Evolutionary conservation across 73 alveolate genomes (phyloP).

Genomic region (Paramecium octaurelia): DNA sequence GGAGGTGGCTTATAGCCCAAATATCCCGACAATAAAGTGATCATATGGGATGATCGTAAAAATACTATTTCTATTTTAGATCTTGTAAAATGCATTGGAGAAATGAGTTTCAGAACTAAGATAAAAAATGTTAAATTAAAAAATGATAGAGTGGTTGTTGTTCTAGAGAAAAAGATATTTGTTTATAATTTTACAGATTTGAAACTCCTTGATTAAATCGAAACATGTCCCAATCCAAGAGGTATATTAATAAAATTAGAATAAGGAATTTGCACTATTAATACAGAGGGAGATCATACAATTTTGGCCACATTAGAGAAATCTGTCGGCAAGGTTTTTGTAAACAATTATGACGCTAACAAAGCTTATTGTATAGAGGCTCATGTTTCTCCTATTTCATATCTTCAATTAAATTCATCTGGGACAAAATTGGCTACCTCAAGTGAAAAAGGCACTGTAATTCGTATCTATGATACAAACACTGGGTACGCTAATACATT

Average conservation of each 20-base stretch:
- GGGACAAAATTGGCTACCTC: conserved; percentile 94
- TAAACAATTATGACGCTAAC: conserved; percentile 72
- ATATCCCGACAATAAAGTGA: conserved; percentile 83
- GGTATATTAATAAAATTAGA: conserved; percentile 69
- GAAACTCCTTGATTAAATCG: conserved; percentile 82
- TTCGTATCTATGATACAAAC: conserved; percentile 75
- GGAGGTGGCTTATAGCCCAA: conserved; percentile 95
- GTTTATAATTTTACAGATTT: conserved; percentile 90
- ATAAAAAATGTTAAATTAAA: conserved; percentile 82
- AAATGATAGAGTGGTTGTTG: conserved; percentile 81
- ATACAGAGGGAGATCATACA: conserved; percentile 72
- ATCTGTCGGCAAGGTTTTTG: conserved; percentile 79
- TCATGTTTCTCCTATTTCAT: conserved; percentile 77
- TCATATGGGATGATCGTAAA: conserved; percentile 94
- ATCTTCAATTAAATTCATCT: conserved; percentile 71
- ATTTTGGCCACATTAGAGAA: conserved; percentile 92
- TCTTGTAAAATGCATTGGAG: conserved; percentile 82
- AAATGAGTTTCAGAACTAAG: conserved; percentile 83
- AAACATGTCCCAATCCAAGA: conserved; percentile 85
- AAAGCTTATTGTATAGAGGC: conserved; percentile 62
- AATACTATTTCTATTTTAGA: conserved; percentile 12
- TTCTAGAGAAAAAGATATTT: conserved; percentile 72
- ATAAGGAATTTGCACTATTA: conserved; percentile 59
- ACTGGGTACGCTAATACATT: conserved; percentile 67
- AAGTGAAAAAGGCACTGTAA: conserved; percentile 87